Evolutionary conservation across 768 basidiomycete species (phyloP), one percentile per base, ranked within the genome.

Genomic region (Punctularia strigosozonata): DNA sequence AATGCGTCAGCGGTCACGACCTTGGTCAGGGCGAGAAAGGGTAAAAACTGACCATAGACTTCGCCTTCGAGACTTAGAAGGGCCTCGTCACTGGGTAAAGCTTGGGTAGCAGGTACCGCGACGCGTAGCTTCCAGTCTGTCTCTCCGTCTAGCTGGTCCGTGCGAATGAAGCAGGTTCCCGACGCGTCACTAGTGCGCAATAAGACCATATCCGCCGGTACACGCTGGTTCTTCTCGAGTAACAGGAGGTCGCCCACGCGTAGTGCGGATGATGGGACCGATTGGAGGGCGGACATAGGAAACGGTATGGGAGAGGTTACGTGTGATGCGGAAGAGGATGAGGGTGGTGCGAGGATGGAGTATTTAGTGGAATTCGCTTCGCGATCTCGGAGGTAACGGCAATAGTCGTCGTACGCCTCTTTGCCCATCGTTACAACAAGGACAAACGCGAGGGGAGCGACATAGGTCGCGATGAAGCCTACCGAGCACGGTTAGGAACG

Each of bases 91-190:
- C 73, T 73, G 19, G 71, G 52, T 37, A 91, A 55, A 47, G 79
- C 80, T 63, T 95, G 91, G 31, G 80, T 83, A 19, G 80, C 71
- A 2, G 82, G 73, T 1, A 94, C 80, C 2, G 94, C 91, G 2
- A 95, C 85, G 4, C 87, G 75, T 36, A 97, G 65, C 57, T 99
- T 99, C 95, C 95, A 98, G 51, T 99, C 95, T 3, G 95, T 99
- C 61, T 99, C 95, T 31, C 95, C 95, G 46, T 99, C 95, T 21
- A 99, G 69, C 53, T 98, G 95, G 59, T 99, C 95, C 2, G 94
- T 99, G 7, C 95, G 74, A 44, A 99, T 88, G 58, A 98, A 99
- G 56, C 94, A 97, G 2, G 91, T 91, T 2, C 95, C 95, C 19
- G 82, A 80, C 3, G 75, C 61, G 50, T 99, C 94, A 3, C 79